Base-by-base conservation (phyloP, 23 red algal genomes). In the Cyanidiococcus yangmingshanensis region DNA sequence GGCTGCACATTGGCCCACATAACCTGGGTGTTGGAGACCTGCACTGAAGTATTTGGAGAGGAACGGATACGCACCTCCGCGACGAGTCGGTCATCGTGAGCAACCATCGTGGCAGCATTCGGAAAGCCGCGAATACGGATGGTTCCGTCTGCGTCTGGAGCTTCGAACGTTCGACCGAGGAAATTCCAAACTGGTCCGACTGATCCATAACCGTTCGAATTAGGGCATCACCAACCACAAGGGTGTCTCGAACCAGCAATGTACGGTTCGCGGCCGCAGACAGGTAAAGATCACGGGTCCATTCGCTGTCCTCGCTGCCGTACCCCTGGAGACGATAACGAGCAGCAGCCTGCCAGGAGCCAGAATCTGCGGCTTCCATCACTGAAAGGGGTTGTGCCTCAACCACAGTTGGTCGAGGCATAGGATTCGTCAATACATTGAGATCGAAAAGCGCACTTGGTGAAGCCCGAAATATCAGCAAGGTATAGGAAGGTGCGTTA, bases 401-500 rank as follows among this genome's bases (percentile, higher is more conserved):
- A 35, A 35, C 32, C 16, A 17, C n/a, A 7, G 12, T 7, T 2
- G 63, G 63, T 25, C n/a, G 21, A 25, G 63, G 63, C 63, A 71
- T 71, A 12, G 63, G 63, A 7, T 25, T 29, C 63, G 63, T 71
- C 3, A 71, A 29, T 29, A 71, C 63, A 29, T 71, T 71, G 63
- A 71, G 3, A 35, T 71, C 63, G 63, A 32, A 71, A 3, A 35
- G n/a, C n/a, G 63, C 7, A 7, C 3, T 17, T 12, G 63, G 63
- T 29, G 63, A 71, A 7, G 63, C 63, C 63, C 63, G 63, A 71
- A 71, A 71, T 12, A 71, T 71, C 63, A 71, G 32, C 63, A 71
- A 71, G 3, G 63, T 71, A 29, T 71, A 32, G 7, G 63, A 32
- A 25, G 63, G 63, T 32, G 63, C 63, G n/a, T 12, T 71, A 35